Conservation (phyloP, 202 grass and related monocot species). For the Carex sylvatica region DNA sequence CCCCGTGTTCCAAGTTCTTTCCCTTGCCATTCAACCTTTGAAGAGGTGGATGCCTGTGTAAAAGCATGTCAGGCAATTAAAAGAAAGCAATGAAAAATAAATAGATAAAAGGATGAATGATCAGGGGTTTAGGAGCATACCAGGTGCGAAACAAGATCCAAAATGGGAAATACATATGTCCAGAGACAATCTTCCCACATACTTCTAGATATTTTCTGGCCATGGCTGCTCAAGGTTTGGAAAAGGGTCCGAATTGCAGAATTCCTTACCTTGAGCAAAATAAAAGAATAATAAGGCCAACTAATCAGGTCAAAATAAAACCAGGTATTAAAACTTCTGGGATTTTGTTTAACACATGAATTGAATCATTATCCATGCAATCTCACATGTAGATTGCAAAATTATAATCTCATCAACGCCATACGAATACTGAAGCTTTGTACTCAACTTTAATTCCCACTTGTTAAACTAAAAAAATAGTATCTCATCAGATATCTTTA, state of each 20-base stretch:
- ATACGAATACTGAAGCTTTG: no score
- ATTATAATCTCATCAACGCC: background rate
- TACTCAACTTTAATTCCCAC: no score
- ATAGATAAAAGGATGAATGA: slow-evolving; percentile 18
- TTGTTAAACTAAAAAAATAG: slow-evolving; percentile 4
- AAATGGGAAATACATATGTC: slow-evolving; percentile 93
- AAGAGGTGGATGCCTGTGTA: slow-evolving; percentile 85
- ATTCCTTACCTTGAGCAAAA: slow-evolving; percentile 76
- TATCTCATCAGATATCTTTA: background rate
- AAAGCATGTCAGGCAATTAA: slow-evolving; percentile 33
- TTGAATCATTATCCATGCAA: background rate
- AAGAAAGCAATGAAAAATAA: slow-evolving; percentile 27
- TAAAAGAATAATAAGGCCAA: slow-evolving; percentile 25
- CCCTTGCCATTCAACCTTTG: slow-evolving; percentile 93
- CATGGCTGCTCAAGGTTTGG: slow-evolving; percentile 86
- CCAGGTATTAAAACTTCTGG: background rate
- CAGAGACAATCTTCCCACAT: slow-evolving; percentile 98
- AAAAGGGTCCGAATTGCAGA: slow-evolving; percentile 93
- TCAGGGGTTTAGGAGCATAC: slow-evolving; percentile 45
- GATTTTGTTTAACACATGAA: background rate
- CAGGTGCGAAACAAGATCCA: slow-evolving; percentile 87
- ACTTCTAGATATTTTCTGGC: slow-evolving; percentile 81
- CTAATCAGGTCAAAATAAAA: background rate
- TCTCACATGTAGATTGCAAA: slow-evolving; percentile 1
- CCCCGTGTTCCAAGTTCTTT: slow-evolving; percentile 93